A percentile compares a stretch with the other conserved stretches of the same genome.
Evolutionary conservation across 1,139 yeast genomes (phyloP).

Genomic region (Candida pseudocylindracea): DNA sequence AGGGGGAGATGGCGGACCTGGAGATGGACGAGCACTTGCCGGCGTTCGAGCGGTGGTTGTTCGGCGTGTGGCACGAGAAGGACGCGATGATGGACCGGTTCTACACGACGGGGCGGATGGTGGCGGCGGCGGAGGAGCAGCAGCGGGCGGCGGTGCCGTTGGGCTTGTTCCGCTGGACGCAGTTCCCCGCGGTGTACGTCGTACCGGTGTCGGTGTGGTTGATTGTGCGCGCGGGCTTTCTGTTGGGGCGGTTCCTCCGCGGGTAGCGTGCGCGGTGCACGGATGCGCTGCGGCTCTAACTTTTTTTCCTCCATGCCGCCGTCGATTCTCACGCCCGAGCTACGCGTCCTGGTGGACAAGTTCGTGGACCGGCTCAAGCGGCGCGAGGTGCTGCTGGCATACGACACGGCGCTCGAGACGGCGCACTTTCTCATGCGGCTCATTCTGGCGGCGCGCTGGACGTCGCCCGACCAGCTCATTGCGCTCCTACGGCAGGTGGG

Average conservation of each 20-base stretch:
- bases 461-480: constrained; percentile 50
- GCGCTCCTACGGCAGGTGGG: constrained; percentile 48
- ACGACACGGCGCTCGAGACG: constrained; percentile 65
- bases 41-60: constrained; percentile 60
- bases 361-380: constrained; percentile 24
- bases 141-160: constrained; percentile 6
- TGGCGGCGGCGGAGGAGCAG: constrained; percentile 3
- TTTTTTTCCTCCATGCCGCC: no score
- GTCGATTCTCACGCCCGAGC: constrained; percentile 10
- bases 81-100: constrained; percentile 44
- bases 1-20: constrained; percentile 7
- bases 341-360: constrained; percentile 16
- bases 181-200: no score
- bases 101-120: constrained; percentile 34
- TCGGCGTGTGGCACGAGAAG: constrained; percentile 55
- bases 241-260: neutral
- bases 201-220: constrained; percentile 9
- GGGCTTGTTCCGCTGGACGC: no score
- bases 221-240: constrained; percentile 3
- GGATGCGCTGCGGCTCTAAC: neutral
- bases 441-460: constrained; percentile 80
- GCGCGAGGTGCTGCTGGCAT: constrained; percentile 53
- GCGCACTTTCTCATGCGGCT: constrained; percentile 76
- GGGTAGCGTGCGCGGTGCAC: neutral
- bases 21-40: constrained; percentile 21